Percentiles rank a stretch among this genome's conserved stretches.
Conservation (phyloP, 2,329 filamentous ascomycete genomes). For the Botrytis pseudocinerea region DNA sequence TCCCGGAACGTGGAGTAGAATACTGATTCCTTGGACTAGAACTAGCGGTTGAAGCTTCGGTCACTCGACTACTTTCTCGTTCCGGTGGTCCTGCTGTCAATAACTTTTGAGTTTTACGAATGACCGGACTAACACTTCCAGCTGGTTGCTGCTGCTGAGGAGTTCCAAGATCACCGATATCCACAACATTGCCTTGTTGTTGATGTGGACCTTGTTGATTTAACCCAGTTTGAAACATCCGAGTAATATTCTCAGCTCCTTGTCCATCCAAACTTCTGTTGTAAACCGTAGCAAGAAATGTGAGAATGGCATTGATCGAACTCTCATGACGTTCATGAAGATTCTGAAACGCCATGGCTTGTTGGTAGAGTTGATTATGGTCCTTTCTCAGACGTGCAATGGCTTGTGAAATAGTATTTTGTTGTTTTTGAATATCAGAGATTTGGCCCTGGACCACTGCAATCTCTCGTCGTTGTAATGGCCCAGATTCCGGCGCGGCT, state of each 20-base stretch:
- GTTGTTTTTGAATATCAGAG: constrained; percentile 78
- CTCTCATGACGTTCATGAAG: constrained; percentile 97
- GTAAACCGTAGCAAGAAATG: constrained; percentile 95
- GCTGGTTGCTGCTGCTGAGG: constrained; percentile 30
- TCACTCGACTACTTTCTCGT: constrained; percentile 6
- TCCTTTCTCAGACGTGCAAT: constrained; percentile 80
- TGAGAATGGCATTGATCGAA: constrained; percentile 97
- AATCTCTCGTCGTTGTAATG: constrained; percentile 70
- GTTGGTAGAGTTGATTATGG: constrained; percentile 83
- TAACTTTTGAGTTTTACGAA: constrained; percentile 37
- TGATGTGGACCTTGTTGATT: constrained; percentile 54
- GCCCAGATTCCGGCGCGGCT: constrained; percentile 43
- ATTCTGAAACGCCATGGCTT: constrained; percentile 84
- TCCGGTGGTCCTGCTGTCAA: constrained; percentile 39
- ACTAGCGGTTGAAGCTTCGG: constrained; percentile 33
- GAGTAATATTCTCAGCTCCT: constrained; percentile 74
- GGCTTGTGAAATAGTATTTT: constrained; percentile 79
- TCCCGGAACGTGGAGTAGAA: constrained; percentile 47
- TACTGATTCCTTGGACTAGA: constrained; percentile 37
- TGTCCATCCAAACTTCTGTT: constrained; percentile 89
- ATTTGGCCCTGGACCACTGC: constrained; percentile 77
- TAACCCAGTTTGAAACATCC: constrained; percentile 78
- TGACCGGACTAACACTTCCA: constrained; percentile 36
- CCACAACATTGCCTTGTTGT: constrained; percentile 58
- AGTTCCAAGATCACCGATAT: constrained; percentile 56